phyloP scores from a whole-genome alignment of 805 yeast species.

The Starmera quercuum region DNA sequence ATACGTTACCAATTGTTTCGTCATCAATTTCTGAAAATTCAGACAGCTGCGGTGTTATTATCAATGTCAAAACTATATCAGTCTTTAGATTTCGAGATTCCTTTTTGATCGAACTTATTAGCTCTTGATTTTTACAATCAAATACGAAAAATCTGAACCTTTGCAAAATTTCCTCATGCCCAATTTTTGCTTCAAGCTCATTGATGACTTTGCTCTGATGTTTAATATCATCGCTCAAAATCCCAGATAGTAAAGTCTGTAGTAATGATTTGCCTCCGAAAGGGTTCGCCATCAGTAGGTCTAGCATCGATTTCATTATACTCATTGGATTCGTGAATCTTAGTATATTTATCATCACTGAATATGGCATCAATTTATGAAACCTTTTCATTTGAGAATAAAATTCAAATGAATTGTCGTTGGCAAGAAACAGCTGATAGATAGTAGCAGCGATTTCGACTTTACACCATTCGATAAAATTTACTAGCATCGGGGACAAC shows the following conservation, averaged over 20 bases:
- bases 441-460: slow-evolving; percentile 80
- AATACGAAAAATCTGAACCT: slow-evolving; percentile 25
- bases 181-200: slow-evolving; percentile 34
- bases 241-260: slow-evolving; percentile 66
- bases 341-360: slow-evolving; percentile 66
- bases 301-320: slow-evolving; percentile 72
- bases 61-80: slow-evolving; percentile 14
- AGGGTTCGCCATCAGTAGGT: slow-evolving; percentile 75
- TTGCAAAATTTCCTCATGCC: slow-evolving; percentile 16
- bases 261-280: slow-evolving; percentile 60
- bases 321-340: slow-evolving; percentile 83
- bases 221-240: slow-evolving; percentile 67
- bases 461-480: slow-evolving; percentile 76
- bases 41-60: slow-evolving; percentile 16
- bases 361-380: slow-evolving; percentile 76
- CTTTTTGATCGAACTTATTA: slow-evolving; percentile 19
- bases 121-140: slow-evolving; percentile 24
- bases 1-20: slow-evolving; percentile 9
- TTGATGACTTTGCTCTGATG: slow-evolving; percentile 48
- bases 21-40: slow-evolving; percentile 9
- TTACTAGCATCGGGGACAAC: slow-evolving; percentile 57
- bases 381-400: slow-evolving; percentile 62
- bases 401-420: slow-evolving; percentile 73
- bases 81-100: slow-evolving; percentile 13
- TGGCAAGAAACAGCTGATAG: slow-evolving; percentile 72